Evolutionary conservation across 2,329 filamentous ascomycete species (phyloP).

Genomic region (Pseudomassariella vexata): DNA sequence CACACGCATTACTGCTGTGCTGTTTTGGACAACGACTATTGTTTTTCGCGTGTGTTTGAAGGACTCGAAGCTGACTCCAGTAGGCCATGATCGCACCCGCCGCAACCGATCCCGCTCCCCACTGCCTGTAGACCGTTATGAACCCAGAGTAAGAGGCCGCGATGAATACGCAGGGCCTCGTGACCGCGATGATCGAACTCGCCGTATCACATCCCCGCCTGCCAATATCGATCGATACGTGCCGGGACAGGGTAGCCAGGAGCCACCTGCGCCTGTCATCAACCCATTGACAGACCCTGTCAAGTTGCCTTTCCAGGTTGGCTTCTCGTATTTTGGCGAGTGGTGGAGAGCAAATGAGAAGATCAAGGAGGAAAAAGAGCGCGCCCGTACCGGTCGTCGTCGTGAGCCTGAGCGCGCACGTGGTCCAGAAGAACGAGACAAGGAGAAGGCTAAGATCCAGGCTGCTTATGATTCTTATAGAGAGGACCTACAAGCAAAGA

Average conservation of each 20-base stretch:
- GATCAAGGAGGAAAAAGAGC: conserved; percentile 77
- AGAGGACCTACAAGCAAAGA: conserved; percentile 64
- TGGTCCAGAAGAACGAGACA: conserved; percentile 69
- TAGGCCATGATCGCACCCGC: conserved; percentile 50
- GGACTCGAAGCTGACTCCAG: conserved; percentile 17
- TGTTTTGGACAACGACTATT: too few relatives aligned
- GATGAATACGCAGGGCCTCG: conserved; percentile 58
- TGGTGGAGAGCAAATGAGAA: conserved; percentile 82
- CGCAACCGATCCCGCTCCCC: conserved; percentile 69
- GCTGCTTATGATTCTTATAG: conserved; percentile 62
- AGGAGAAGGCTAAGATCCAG: conserved; percentile 74
- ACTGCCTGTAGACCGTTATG: conserved; percentile 66
- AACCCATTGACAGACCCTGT: conserved; percentile 71
- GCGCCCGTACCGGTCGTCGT: conserved; percentile 61
- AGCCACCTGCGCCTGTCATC: conserved; percentile 41
- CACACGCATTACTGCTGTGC: too few relatives aligned
- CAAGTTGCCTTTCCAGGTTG: conserved; percentile 71
- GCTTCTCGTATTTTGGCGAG: conserved; percentile 80
- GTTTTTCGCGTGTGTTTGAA: too few relatives aligned
- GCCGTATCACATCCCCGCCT: conserved; percentile 50
- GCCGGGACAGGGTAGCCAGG: conserved; percentile 59
- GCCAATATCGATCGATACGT: conserved; percentile 82
- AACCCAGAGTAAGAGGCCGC: conserved; percentile 59
- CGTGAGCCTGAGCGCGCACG: conserved; percentile 59
- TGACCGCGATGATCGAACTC: conserved; percentile 53